Percentiles rank a stretch among this genome's conserved stretches.
These are phyloP conservation scores for Trichoderma guizhouense DNA, from an alignment of 2,329 filamentous ascomycete species.

Conservation along the genomic window DNA sequence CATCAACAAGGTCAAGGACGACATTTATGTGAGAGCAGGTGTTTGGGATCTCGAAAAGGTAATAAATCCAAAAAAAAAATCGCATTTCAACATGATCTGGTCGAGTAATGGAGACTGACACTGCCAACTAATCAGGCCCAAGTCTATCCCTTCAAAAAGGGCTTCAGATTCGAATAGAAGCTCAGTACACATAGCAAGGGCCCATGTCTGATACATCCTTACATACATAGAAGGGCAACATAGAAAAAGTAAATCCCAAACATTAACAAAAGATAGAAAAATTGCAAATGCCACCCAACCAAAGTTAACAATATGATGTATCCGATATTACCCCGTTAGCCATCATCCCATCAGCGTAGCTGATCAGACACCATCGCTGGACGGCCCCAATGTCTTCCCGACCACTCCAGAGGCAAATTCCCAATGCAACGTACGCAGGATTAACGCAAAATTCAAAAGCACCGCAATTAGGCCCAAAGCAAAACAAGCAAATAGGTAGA, in stretches of 20 bases:
- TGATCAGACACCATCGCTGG: constrained; percentile 27
- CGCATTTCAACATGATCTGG: neutral
- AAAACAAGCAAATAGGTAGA: neutral
- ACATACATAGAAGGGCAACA: neutral
- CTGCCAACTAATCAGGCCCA: constrained; percentile 36
- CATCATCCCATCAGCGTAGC: constrained; percentile 18
- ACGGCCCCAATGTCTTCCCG: constrained; percentile 21
- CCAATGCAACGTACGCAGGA: neutral
- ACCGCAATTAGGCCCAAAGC: too few species aligned
- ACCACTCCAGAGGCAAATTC: constrained; percentile 5
- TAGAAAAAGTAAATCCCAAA: neutral
- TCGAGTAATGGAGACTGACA: neutral
- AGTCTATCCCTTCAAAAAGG: constrained; percentile 49
- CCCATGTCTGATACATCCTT: neutral
- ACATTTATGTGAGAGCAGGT: constrained; percentile 67
- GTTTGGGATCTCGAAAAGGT: constrained; percentile 80
- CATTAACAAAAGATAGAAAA: neutral
- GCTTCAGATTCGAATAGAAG: constrained; percentile 31
- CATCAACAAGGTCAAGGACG: constrained; percentile 61
- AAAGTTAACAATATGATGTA: neutral
- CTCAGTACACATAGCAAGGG: neutral
- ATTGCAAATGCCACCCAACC: neutral
- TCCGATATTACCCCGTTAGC: neutral
- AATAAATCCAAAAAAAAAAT: constrained; percentile 25
- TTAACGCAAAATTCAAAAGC: neutral